These are phyloP conservation scores for Mycena metata DNA, from an alignment of 768 basidiomycete genomes.

Conservation along the genomic window DNA sequence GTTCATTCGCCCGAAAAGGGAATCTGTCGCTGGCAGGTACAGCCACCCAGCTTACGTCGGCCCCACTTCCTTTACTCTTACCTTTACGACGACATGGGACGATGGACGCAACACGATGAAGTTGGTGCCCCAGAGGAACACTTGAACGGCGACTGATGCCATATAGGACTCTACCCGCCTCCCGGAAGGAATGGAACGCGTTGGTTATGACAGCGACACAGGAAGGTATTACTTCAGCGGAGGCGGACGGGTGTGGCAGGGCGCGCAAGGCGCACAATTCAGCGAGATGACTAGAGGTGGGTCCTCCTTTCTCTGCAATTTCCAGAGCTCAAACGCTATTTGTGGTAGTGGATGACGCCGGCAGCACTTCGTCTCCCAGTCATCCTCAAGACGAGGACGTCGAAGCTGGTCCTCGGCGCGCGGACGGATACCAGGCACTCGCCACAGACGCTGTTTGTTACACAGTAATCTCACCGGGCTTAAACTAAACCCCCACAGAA, in stretches of 20 bases:
- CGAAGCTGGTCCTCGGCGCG: conserved; percentile 66
- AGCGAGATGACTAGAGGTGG: conserved; percentile 67
- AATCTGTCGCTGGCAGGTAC: not conserved
- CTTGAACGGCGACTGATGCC: conserved; percentile 20
- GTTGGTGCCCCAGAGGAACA: conserved; percentile 41
- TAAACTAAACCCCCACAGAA: conserved; percentile 34
- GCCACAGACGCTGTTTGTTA: conserved; percentile 63
- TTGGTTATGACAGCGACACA: conserved; percentile 83
- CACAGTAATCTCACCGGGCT: not conserved
- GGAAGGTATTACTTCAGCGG: conserved; percentile 73
- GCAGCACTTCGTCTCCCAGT: conserved; percentile 25
- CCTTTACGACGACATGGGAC: conserved; percentile 40
- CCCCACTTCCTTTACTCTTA: not conserved
- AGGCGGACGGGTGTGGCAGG: conserved; percentile 68
- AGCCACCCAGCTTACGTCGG: not conserved
- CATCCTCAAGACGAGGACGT: conserved; percentile 57
- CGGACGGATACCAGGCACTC: conserved; percentile 71
- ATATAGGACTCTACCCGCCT: conserved; percentile 64
- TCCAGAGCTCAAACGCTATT: not conserved
- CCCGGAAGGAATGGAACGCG: conserved; percentile 72
- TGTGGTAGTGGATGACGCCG: conserved; percentile 35
- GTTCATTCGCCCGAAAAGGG: too few relatives aligned
- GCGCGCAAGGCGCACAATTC: conserved; percentile 73
- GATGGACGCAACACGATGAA: conserved; percentile 58
- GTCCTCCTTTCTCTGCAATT: not conserved